Evolutionary conservation across 2,329 filamentous ascomycete genomes (phyloP).

Genomic region (Aspergillus sp.): DNA sequence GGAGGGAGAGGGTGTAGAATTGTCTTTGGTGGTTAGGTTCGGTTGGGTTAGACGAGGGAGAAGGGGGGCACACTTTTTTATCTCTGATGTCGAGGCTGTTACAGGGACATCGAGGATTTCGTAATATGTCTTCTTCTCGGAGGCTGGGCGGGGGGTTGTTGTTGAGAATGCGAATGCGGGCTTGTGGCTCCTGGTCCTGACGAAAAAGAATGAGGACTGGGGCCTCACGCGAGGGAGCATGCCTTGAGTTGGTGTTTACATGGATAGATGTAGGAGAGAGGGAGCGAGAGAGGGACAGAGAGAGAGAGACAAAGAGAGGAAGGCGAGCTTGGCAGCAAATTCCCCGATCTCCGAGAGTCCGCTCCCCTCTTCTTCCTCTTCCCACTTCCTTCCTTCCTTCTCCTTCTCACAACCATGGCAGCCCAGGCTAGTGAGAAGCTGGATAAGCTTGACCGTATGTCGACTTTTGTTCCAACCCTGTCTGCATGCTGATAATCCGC

Average conservation of each 20-base stretch:
- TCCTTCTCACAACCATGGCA: conserved; percentile 31
- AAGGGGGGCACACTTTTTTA: conserved; percentile 61
- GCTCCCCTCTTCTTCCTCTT: conserved; percentile 10
- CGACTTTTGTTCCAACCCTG: conserved; percentile 2
- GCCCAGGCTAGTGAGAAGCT: conserved; percentile 33
- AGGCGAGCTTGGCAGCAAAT: too few species aligned
- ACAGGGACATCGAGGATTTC: conserved; percentile 64
- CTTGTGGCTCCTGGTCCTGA: too few species aligned
- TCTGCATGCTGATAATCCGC: conserved; percentile 1
- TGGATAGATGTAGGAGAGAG: conserved; percentile 2
- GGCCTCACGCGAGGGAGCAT: conserved; percentile 15
- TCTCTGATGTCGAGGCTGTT: conserved; percentile 62
- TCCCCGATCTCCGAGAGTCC: conserved; percentile 3
- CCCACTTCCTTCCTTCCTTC: conserved; percentile 10
- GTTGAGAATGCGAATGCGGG: too few species aligned
- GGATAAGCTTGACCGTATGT: conserved; percentile 32
- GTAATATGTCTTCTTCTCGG: conserved; percentile 59
- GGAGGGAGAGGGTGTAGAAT: conserved; percentile 87
- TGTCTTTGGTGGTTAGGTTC: conserved; percentile 29
- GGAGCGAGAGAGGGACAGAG: background rate
- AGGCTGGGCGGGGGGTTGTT: conserved; percentile 21
- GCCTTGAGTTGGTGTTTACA: conserved; percentile 8
- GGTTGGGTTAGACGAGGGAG: background rate
- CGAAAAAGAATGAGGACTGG: conserved; percentile 3
- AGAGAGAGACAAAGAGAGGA: too few species aligned